Conservation (phyloP, 768 basidiomycete genomes). For the Phylloporus sp. region DNA sequence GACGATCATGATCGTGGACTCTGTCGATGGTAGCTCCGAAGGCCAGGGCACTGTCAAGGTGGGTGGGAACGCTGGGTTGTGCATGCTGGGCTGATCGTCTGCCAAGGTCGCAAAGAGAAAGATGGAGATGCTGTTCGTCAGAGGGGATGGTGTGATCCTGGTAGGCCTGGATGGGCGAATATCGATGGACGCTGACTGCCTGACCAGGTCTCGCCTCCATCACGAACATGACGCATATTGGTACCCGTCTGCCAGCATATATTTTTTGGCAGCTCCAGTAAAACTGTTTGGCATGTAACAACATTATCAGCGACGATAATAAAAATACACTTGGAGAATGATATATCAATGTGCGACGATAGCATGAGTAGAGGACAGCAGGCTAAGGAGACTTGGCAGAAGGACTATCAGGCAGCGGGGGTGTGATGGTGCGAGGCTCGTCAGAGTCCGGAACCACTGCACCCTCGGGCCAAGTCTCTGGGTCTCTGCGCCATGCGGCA, state of each 20-base stretch:
- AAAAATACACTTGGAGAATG: slow-evolving; percentile 5
- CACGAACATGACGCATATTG: slow-evolving; percentile 49
- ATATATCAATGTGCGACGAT: too few species aligned
- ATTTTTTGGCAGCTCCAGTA: slow-evolving; percentile 27
- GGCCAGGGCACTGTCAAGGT: slow-evolving; percentile 66
- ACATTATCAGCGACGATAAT: slow-evolving; percentile 4
- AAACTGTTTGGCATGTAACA: slow-evolving; percentile 9
- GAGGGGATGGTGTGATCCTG: slow-evolving; percentile 95
- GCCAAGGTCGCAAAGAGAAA: slow-evolving; percentile 84
- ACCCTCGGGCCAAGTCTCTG: slow-evolving; percentile 67
- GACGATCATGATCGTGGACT: slow-evolving; percentile 93
- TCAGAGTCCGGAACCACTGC: slow-evolving; percentile 60
- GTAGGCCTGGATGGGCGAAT: slow-evolving; percentile 42
- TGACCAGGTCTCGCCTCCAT: slow-evolving; percentile 73
- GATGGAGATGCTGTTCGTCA: slow-evolving; percentile 96
- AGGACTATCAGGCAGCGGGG: neutral
- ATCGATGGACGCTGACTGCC: slow-evolving; percentile 10
- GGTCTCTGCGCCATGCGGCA: slow-evolving; percentile 70
- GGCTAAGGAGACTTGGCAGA: neutral
- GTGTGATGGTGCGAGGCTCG: slow-evolving; percentile 33
- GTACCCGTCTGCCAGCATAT: slow-evolving; percentile 28
- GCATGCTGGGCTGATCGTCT: neutral
- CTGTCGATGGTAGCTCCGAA: slow-evolving; percentile 59
- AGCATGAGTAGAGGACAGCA: too few species aligned
- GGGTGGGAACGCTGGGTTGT: slow-evolving; percentile 11